These are phyloP conservation scores for Acacia concinna DNA, from an alignment of 331 rosid species.

Conservation along the genomic window DNA sequence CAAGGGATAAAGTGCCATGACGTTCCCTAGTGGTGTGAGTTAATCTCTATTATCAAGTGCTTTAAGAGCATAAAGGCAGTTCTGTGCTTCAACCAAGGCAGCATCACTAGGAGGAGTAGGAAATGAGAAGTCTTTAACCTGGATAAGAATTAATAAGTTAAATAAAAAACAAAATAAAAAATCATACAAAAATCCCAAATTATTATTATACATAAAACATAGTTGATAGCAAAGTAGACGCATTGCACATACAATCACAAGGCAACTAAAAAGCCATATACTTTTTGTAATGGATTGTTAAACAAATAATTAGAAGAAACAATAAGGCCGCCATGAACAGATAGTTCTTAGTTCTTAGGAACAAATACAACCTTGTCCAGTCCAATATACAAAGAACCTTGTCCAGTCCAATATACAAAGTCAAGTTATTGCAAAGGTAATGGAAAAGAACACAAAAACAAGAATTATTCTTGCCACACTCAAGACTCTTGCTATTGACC, in stretches of 20 bases:
- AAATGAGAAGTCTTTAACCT: constrained; percentile 86
- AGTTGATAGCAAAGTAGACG: constrained; percentile 8
- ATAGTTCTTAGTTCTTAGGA: background rate
- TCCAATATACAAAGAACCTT: no score
- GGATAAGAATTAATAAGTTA: constrained; percentile 11
- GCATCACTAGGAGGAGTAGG: constrained; percentile 75
- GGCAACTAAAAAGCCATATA: background rate
- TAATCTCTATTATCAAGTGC: constrained; percentile 81
- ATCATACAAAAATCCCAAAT: background rate
- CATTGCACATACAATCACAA: constrained; percentile 2
- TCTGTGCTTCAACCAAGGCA: constrained; percentile 71
- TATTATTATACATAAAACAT: background rate
- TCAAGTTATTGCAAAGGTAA: constrained; percentile 12
- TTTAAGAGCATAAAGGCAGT: constrained; percentile 76
- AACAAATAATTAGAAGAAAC: background rate
- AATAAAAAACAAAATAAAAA: background rate
- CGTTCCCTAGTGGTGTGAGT: constrained; percentile 70
- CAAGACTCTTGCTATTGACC: background rate
- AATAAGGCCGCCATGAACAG: background rate
- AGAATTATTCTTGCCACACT: constrained; percentile 1
- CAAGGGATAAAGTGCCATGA: constrained; percentile 87
- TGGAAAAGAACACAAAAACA: background rate
- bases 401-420: constrained; percentile 11
- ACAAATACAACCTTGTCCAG: constrained; percentile 18
- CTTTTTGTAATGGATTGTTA: background rate